Base-by-base conservation (phyloP, 176 grass and related monocot species). In the Otatea glauca region DNA sequence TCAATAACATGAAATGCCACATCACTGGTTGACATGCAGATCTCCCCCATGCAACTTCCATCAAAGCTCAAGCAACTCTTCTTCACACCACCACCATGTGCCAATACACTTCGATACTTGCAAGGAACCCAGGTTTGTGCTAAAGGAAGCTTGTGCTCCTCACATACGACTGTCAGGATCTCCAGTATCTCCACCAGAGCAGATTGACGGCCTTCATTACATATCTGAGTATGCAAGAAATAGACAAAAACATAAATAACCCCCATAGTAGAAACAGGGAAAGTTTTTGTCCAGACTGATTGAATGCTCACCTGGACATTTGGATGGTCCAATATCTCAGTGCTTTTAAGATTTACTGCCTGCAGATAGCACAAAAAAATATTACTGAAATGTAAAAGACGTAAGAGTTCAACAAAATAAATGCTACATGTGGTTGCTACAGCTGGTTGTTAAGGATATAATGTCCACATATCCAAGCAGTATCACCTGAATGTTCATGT, bases 81-180 rank as follows among this genome's bases (percentile, higher is more conserved):
- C 53, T 87, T 91, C 75, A 90, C 70, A 64, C 96, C 96, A 64
- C 96, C 96, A 69, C 96, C 93, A 72, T 98, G 85, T 12, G 96
- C 89, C 87, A 98, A 82, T 42, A 98, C 88, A 71, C 85, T 95
- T 67, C 91, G 86, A 77, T 95, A 73, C 72, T 79, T 86, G 85
- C 96, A 98, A 54, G 92, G 96, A 68, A 98, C 93, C 96, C 96
- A 98, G 1, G 96, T 98, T 61, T 98, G 96, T 61, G 96, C 91
- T 25, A 98, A 89, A 80, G 96, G 93, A 79, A 98, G 85, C 42
- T 93, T 93, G 77, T 93, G 91, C 68, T 81, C 89, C 89, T 98
- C 96, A 79, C 96, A 98, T 13, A 95, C 83, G 0, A 92, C 78
- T 29, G 96, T 92, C 75, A 98, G 49, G 64, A 85, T 93, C 90